Conservation (phyloP, 768 basidiomycete species). For the Xerocomus spinulosus region DNA sequence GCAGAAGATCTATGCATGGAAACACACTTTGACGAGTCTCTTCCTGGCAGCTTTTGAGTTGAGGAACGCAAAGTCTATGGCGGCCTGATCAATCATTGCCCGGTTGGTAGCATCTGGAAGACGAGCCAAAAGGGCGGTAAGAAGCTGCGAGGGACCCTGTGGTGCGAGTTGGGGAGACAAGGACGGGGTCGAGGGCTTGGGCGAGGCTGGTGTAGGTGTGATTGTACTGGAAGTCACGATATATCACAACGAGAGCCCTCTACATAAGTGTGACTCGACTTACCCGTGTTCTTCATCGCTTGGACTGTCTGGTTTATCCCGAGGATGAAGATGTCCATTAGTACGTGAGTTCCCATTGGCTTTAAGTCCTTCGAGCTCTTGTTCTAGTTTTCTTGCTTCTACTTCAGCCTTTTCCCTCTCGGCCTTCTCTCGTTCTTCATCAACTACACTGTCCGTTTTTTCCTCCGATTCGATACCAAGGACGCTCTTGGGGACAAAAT, state of each 20-base stretch:
- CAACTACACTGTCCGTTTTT: conserved; percentile 37
- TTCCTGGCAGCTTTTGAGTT: conserved; percentile 97
- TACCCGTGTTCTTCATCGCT: conserved; percentile 31
- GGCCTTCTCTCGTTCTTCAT: conserved; percentile 43
- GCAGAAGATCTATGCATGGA: conserved; percentile 2
- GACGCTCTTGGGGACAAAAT: conserved; percentile 85
- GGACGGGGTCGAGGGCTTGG: conserved; percentile 55
- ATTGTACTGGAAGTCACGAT: conserved; percentile 34
- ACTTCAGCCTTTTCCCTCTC: conserved; percentile 56
- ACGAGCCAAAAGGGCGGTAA: conserved; percentile 85
- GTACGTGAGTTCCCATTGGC: conserved; percentile 28
- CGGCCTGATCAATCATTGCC: conserved; percentile 84
- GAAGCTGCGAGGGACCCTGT: conserved; percentile 88
- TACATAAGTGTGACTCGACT: conserved; percentile 1
- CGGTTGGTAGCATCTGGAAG: conserved; percentile 94
- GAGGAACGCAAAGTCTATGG: conserved; percentile 92
- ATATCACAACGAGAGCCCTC: conserved; percentile 36
- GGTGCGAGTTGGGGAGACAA: conserved; percentile 70
- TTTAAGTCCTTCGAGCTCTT: conserved; percentile 65
- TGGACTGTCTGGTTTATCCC: conserved; percentile 12
- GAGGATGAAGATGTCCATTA: conserved; percentile 18
- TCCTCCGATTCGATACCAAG: conserved; percentile 59
- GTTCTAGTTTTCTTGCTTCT: conserved; percentile 71
- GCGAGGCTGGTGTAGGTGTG: conserved; percentile 68
- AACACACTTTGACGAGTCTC: conserved; percentile 72